Evolutionary conservation across 768 basidiomycete species (phyloP).

Genomic region (Trichaptum fuscoviolaceum): DNA sequence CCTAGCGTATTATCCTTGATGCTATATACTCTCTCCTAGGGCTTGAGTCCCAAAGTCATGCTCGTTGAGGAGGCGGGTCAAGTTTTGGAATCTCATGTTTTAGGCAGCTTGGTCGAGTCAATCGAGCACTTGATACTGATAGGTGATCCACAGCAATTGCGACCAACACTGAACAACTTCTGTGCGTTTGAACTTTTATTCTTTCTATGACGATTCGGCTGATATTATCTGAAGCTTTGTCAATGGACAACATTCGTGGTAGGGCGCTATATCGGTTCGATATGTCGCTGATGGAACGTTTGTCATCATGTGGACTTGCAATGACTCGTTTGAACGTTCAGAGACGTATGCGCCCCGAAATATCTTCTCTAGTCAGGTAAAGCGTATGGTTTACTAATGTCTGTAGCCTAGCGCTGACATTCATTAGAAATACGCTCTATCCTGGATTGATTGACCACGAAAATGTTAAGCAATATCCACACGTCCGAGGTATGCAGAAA

Average conservation of each 20-base stretch:
- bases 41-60: slow-evolving; percentile 52
- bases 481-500: slow-evolving; percentile 55
- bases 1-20: neutral
- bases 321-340: slow-evolving; percentile 74
- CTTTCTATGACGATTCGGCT: neutral
- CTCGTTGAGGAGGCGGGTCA: slow-evolving; percentile 82
- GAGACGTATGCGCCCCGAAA: slow-evolving; percentile 67
- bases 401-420: neutral
- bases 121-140: slow-evolving; percentile 74
- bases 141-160: slow-evolving; percentile 75
- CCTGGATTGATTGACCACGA: slow-evolving; percentile 54
- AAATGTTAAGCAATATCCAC: slow-evolving; percentile 43
- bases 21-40: slow-evolving; percentile 32
- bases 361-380: slow-evolving; percentile 58
- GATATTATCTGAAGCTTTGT: slow-evolving; percentile 41
- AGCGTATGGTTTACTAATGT: slow-evolving; percentile 4
- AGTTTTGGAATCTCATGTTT: slow-evolving; percentile 72
- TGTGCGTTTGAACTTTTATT: slow-evolving; percentile 30
- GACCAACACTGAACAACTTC: slow-evolving; percentile 62
- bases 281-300: slow-evolving; percentile 71
- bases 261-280: slow-evolving; percentile 57
- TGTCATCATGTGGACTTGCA: slow-evolving; percentile 46
- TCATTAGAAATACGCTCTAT: slow-evolving; percentile 51
- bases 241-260: slow-evolving; percentile 61
- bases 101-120: slow-evolving; percentile 54